Base-by-base conservation (phyloP, 306 rosid genomes). In the Vigna hirtella region DNA sequence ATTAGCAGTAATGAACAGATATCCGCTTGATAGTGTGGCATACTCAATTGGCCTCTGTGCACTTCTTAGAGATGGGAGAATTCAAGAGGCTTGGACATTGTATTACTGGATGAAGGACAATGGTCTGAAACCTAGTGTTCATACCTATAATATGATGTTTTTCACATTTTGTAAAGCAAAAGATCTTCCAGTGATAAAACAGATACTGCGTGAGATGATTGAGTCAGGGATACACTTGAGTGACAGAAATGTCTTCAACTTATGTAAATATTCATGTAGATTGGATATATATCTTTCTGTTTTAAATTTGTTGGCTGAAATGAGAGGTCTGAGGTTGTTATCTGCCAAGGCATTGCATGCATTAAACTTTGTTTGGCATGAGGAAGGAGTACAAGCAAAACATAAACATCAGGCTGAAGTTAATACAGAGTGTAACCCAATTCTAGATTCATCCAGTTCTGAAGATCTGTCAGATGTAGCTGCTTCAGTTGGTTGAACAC, bases 181-280 rank as follows among this genome's bases (percentile, higher is more conserved):
- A 73, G 71, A 88, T 66, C 32, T 32, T 43, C 77, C 50, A 65
- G 79, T 68, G 84, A 74, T 87, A 9, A 68, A 84, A 4, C 79
- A 79, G 47, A 79, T 86, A 78, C 84, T 91, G 28, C 73, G 78
- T 56, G 93, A 89, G 84, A 91, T 91, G 92, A 81, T 87, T 81
- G 87, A 82, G 77, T 81, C 73, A 45, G 85, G 90, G 80, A 55
- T 81, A 18, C 72, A 82, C 18, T 74, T 89, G 77, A 82, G 81
- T 67, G 72, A 57, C 74, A 62, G 71, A 63, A 91, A 83, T 75
- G 83, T 86, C 78, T 74, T 66, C 51, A 68, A 80, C 77, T 43
- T 89, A 43, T 79, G 69, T 68, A 85, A 83, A 64, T 71, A 84
- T 40, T 49, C 63, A 20, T 45, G 76, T 16, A 71, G 80, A 56